These are phyloP conservation scores for Astrothelium macrocarpum DNA, from an alignment of 495 filamentous ascomycete species.

Conservation along the genomic window DNA sequence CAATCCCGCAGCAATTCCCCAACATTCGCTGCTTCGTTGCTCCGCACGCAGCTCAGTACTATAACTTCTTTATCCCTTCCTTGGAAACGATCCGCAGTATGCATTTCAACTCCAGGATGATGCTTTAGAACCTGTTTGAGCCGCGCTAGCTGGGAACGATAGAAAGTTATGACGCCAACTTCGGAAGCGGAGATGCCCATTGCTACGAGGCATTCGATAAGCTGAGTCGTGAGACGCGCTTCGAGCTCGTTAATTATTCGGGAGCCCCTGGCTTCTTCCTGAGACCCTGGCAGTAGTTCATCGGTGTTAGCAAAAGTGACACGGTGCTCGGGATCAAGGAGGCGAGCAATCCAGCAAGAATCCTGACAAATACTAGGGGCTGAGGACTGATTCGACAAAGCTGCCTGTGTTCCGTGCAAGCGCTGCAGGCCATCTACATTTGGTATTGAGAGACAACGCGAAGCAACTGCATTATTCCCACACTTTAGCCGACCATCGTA, in stretches of 20 bases:
- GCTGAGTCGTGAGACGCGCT: constrained; percentile 60
- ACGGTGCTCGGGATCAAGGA: constrained; percentile 57
- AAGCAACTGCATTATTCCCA: constrained; percentile 65
- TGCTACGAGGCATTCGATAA: constrained; percentile 67
- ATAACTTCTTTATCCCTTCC: constrained; percentile 90
- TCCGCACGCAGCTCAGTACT: constrained; percentile 75
- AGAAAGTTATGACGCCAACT: constrained; percentile 97
- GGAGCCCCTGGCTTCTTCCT: constrained; percentile 60
- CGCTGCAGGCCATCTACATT: constrained; percentile 43
- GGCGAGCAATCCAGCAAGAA: constrained; percentile 72
- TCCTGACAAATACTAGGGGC: constrained; percentile 32
- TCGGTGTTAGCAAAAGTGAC: constrained; percentile 89
- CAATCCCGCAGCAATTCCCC: constrained; percentile 88
- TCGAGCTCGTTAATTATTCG: constrained; percentile 81
- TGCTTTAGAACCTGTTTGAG: constrained; percentile 33
- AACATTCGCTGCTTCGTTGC: constrained; percentile 66
- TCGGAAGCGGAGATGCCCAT: constrained; percentile 63
- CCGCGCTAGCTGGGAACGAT: constrained; percentile 76
- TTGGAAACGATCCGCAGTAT: constrained; percentile 94
- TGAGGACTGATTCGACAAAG: constrained; percentile 15
- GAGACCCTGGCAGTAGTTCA: constrained; percentile 47
- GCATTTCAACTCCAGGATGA: constrained; percentile 63
- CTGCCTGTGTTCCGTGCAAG: constrained; percentile 15
- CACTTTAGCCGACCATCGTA: constrained; percentile 85
- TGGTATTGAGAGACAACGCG: constrained; percentile 48